Evolutionary conservation across 129 eudicot species (phyloP), one percentile per base, ranked within the genome.

Genomic region (Pulicaria dysenterica): DNA sequence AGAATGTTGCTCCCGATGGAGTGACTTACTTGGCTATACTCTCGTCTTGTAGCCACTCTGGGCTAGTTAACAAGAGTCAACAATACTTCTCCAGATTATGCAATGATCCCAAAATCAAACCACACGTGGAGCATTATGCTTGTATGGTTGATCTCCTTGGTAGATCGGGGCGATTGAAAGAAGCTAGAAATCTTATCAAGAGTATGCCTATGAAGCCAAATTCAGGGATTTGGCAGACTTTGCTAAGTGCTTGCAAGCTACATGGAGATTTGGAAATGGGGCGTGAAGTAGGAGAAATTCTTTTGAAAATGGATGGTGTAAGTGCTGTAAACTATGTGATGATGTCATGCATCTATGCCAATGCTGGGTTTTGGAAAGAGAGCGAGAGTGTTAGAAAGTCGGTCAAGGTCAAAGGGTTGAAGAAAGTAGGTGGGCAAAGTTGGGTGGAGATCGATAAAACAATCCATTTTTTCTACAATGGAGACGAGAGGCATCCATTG

Each of bases 61-160:
- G 97, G 43, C 72, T 88, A 40, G 80, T 82, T 15, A 74, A 82
- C 50, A 89, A 88, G 40, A 77, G 97, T 73, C 72, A 55, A 73
- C 69, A 82, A 69, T 84, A 86, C 82, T 88, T 91, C 61, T 79
- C 90, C 51, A 78, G 64, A 31, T 75, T 91, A 73, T 67, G 85
- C 71, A 70, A 39, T 5, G 85, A 84, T 63, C 78, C 74, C 15
- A 65, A 13, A 65, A 59, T 79, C 24, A 80, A 82, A 16, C 83
- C 90, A 46, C 65, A 69, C 5, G 86, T 87, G 59, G 94, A 87
- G 79, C 96, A 90, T 58, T 90, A 87, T 69, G 90, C 89, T 49
- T 90, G 96, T 76, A 79, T 87, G 94, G 96, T 87, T 83, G 97
- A 90, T 82, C 81, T 90, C 6, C 87, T 85, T 64, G 97, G 97